A percentile compares a stretch with the other conserved stretches of the same genome.
phyloP scores from a whole-genome alignment of 768 basidiomycete species.

The Lactarius sanguifluus region DNA sequence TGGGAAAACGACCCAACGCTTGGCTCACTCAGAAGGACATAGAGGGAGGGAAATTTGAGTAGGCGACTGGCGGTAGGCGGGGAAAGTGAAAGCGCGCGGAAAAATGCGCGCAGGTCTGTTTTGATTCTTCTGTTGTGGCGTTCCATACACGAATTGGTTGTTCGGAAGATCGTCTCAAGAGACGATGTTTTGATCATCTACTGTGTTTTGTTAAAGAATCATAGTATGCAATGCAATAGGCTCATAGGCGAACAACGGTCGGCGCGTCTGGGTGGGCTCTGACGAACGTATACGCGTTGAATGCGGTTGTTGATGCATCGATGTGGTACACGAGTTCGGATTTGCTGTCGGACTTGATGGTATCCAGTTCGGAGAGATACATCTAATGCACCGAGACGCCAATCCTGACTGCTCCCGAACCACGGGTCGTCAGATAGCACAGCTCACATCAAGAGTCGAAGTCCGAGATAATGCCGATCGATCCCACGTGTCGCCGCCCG shows the following conservation, averaged over 20 bases:
- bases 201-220: constrained; percentile 4
- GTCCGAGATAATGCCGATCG: constrained; percentile 88
- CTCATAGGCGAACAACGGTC: constrained; percentile 13
- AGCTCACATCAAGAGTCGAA: constrained; percentile 61
- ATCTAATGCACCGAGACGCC: constrained; percentile 53
- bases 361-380: constrained; percentile 79
- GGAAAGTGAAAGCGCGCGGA: constrained; percentile 1
- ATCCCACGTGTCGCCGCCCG: constrained; percentile 77
- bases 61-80: not conserved
- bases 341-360: constrained; percentile 91
- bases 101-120: not conserved
- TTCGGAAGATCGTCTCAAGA: not conserved
- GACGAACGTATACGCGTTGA: constrained; percentile 45
- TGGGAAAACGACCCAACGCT: constrained; percentile 33
- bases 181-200: not conserved
- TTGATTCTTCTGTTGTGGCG: not conserved
- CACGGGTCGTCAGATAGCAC: constrained; percentile 57
- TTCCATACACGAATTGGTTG: not conserved
- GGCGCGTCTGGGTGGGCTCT: constrained; percentile 14
- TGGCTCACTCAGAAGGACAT: constrained; percentile 42
- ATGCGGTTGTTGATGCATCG: constrained; percentile 49
- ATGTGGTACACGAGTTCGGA: constrained; percentile 82
- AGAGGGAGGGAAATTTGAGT: constrained; percentile 39
- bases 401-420: constrained; percentile 70
- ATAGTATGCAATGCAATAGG: constrained; percentile 10